Conservation (phyloP, 2,329 filamentous ascomycete species). For the Arthroderma sp. region DNA sequence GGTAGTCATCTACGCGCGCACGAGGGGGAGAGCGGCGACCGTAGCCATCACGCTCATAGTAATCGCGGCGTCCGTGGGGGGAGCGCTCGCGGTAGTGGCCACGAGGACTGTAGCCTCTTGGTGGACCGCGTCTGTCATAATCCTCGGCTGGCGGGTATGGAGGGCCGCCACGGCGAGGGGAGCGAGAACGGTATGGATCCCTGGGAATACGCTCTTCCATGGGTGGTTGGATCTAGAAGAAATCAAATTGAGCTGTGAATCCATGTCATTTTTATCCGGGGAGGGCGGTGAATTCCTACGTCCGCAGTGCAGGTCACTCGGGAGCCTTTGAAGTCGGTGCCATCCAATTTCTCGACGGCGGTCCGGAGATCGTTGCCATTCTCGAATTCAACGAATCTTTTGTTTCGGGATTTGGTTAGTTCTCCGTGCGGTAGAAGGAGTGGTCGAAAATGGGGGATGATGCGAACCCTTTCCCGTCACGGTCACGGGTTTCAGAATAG, state of each 20-base stretch:
- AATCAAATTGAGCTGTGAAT: conserved; percentile 19
- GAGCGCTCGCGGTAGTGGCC: conserved; percentile 81
- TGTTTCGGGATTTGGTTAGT: conserved; percentile 3
- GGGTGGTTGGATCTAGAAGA: conserved; percentile 48
- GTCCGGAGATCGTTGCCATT: conserved; percentile 77
- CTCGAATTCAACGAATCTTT: conserved; percentile 89
- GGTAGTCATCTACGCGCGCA: conserved; percentile 57
- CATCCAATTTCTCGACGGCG: conserved; percentile 89
- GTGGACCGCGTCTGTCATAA: conserved; percentile 70
- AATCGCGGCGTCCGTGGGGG: conserved; percentile 62
- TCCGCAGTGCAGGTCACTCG: conserved; percentile 77
- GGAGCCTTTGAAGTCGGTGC: conserved; percentile 81
- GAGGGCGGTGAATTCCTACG: conserved; percentile 43
- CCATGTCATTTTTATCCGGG: conserved; percentile 11
- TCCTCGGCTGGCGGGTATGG: conserved; percentile 56
- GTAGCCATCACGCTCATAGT: conserved; percentile 70
- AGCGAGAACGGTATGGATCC: conserved; percentile 69
- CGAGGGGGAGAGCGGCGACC: conserved; percentile 70
- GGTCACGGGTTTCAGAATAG: conserved; percentile 92
- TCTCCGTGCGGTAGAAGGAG: conserved; percentile 1
- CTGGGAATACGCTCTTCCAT: conserved; percentile 56
- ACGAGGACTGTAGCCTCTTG: conserved; percentile 72
- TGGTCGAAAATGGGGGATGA: neutral
- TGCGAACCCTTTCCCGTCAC: conserved; percentile 79
- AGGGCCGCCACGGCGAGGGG: conserved; percentile 53